Percentiles rank a stretch among this genome's conserved stretches.
Conservation (phyloP, 164 flowering plant genomes). For the Stephania cephalantha region DNA sequence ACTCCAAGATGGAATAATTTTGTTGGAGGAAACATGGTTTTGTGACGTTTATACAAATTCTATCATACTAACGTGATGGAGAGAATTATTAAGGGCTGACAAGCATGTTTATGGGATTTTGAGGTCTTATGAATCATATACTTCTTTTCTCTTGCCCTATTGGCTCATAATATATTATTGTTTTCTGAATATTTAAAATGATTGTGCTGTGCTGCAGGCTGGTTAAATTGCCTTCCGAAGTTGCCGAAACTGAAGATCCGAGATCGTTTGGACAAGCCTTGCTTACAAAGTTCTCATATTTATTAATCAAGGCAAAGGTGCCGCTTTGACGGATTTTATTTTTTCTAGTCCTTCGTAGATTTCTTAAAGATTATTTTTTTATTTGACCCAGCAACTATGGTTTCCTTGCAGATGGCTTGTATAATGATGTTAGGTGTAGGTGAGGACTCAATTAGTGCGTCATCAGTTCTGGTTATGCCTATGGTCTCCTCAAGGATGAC, state of each 20-base stretch:
- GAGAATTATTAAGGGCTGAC: too few relatives aligned
- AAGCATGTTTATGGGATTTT: too few relatives aligned
- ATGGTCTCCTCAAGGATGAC: slow-evolving; percentile 94
- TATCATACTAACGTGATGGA: too few relatives aligned
- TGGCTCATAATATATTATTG: background rate
- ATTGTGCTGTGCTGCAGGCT: slow-evolving; percentile 26
- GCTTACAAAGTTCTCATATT: slow-evolving; percentile 28
- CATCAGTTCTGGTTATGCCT: slow-evolving; percentile 91
- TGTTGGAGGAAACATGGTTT: background rate
- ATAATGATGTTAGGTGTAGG: slow-evolving; percentile 67
- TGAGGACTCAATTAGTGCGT: slow-evolving; percentile 81
- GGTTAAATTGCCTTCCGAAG: slow-evolving; percentile 33
- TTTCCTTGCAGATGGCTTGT: slow-evolving; percentile 58
- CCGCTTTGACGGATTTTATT: slow-evolving; percentile 2
- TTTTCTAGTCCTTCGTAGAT: background rate
- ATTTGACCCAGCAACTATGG: background rate
- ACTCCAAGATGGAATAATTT: background rate
- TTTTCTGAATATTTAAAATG: background rate
- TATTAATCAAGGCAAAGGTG: slow-evolving; percentile 65
- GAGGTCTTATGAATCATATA: background rate
- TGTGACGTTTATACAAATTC: background rate
- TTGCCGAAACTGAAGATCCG: slow-evolving; percentile 34
- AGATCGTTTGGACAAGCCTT: slow-evolving; percentile 36
- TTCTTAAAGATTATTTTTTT: background rate
- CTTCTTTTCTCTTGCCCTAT: background rate